Evolutionary conservation across 345 rosid genomes (phyloP), one percentile per base, ranked within the genome.

Genomic region (Eucalyptus tenuipes): DNA sequence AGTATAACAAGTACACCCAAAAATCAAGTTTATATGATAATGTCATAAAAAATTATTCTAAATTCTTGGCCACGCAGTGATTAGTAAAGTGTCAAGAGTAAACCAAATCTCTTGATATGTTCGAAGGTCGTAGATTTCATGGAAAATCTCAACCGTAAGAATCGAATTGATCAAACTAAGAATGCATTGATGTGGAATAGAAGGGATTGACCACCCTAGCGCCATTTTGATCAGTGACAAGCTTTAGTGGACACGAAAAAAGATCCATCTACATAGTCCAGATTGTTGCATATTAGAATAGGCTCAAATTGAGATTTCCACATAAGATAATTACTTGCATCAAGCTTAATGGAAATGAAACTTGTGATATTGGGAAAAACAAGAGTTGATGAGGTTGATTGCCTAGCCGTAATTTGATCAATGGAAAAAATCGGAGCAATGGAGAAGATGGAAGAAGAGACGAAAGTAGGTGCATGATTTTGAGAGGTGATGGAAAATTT

Each of bases 51-150:
- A n/a, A 7, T 59, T 27, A 25, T 25, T 27, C 31, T 27, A 59
- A 59, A 2, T 59, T 27, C 31, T 11, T 27, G n/a, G 31, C n/a
- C n/a, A 5, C 1, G 0, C 1, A 0, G 1, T 12, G 7, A 59
- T 59, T 29, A 27, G 31, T 59, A 59, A 59, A 59, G 4, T 1
- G 6, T 59, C 3, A 2, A 59, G 1, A 27, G 15, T 27, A 3
- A 59, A 11, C 2, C 66, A 27, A 59, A 59, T 27, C n/a, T 12
- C 7, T 2, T 5, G 3, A 59, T 1, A 59, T 11, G 14, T 59
- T 11, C 3, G 0, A 27, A 27, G 66, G 66, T 59, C 6, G 7
- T 59, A 27, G 0, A 59, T 13, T 25, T 59, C 66, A 59, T 25
- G 31, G 7, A 25, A 59, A 59, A 27, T 59, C n/a, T 59, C 3